A percentile compares a stretch with the other conserved stretches of the same genome.
These are phyloP conservation scores for Fusarium xylarioides DNA, from an alignment of 2,329 filamentous ascomycete species.

Conservation along the genomic window DNA sequence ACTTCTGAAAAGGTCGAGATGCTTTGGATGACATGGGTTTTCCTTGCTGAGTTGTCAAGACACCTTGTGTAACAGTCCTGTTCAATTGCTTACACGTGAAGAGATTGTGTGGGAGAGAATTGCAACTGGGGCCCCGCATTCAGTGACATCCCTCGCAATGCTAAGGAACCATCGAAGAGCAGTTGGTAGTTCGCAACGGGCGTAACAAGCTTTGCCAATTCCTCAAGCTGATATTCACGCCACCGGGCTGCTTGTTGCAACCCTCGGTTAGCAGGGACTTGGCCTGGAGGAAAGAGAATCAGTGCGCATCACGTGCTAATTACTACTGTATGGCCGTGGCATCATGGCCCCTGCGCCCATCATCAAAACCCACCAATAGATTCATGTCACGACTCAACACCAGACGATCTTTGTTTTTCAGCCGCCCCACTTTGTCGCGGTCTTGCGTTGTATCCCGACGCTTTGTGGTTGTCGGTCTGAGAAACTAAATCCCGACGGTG, in stretches of 20 bases:
- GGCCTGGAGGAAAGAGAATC: neutral
- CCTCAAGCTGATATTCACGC: neutral
- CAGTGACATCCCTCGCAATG: neutral
- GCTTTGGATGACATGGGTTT: neutral
- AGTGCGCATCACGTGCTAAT: neutral
- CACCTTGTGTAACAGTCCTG: neutral
- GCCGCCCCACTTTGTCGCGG: neutral
- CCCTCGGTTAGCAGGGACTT: neutral
- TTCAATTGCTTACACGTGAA: neutral
- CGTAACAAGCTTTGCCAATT: neutral
- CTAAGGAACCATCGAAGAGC: neutral
- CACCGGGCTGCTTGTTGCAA: neutral
- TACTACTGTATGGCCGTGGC: neutral
- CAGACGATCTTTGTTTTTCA: neutral
- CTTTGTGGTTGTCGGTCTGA: neutral
- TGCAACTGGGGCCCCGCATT: neutral
- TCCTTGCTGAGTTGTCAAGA: neutral
- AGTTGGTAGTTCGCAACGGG: neutral
- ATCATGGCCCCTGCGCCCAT: neutral
- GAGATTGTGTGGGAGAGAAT: neutral
- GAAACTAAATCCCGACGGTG: neutral
- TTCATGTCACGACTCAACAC: neutral
- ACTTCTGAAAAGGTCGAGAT: neutral
- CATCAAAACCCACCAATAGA: neutral
- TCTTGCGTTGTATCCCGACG: neutral